Base-by-base conservation (phyloP, 345 rosid genomes). In the Pugionium cornutum region DNA sequence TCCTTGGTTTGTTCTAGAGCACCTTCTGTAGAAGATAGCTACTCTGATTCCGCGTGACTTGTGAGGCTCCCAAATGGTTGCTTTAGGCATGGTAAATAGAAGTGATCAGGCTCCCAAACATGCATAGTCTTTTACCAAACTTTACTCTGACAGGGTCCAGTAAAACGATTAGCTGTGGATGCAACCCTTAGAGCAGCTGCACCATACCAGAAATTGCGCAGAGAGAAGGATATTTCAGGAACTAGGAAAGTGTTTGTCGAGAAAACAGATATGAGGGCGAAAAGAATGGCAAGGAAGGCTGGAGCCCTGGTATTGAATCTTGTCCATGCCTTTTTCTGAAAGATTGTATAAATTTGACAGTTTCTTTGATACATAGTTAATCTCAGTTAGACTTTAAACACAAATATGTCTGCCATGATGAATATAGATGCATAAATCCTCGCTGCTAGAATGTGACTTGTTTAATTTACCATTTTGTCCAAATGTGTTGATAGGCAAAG, bases 171-270 rank as follows among this genome's bases (percentile, higher is more conserved):
- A 78, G 98, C 97, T 48, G 96, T 92, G 61, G 97, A 92, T 88
- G 98, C 97, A 56, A 92, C 96, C 69, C 90, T 92, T 68, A 88
- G 98, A 78, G 98, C 98, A 59, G 97, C 98, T 62, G 98, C 96
- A 45, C 97, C 98, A 42, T 92, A 88, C 75, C 98, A 92, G 77
- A 89, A 89, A 74, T 76, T 89, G 81, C 91, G 96, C 34, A 81
- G 82, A 78, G 97, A 86, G 79, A 89, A 68, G 75, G 92, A 92
- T 68, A 73, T 60, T 53, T 83, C 46, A 58, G 88, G 83, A 62
- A 83, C 8, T 60, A 86, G 97, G 84, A 89, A 86, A 77, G 97
- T 89, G 64, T 92, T 77, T 75, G 97, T 92, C 27, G 97, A 89
- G 87, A 92, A 89, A 79, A 67, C 87, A 74, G 98, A 92, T 81